Conservation (phyloP, 2,329 filamentous ascomycete genomes). For the Nigrospora sphaerica region DNA sequence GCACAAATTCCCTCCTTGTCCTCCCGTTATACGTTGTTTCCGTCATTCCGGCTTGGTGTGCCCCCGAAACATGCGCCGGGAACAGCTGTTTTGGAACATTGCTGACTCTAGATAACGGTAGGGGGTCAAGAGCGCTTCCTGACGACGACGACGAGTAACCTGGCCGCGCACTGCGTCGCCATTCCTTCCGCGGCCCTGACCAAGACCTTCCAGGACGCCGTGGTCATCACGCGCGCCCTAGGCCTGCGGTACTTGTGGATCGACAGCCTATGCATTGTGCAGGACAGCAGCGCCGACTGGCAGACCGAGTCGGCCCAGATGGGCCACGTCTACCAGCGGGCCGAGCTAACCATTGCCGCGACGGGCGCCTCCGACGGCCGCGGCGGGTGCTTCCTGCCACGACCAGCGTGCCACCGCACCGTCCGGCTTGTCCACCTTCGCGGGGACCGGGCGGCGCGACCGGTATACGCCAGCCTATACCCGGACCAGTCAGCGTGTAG, state of each 20-base stretch:
- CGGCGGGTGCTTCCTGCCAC: neutral
- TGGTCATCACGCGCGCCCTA: neutral
- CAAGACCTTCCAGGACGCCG: slow-evolving; percentile 2
- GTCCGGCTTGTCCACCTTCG: neutral
- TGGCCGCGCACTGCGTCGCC: neutral
- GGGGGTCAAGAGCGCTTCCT: neutral
- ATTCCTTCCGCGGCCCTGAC: neutral
- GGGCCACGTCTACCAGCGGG: slow-evolving; percentile 1
- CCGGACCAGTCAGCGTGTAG: neutral
- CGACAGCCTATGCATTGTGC: slow-evolving; percentile 4
- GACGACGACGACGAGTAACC: neutral
- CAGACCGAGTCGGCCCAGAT: neutral
- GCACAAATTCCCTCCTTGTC: no score
- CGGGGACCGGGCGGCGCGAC: neutral
- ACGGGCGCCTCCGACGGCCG: neutral
- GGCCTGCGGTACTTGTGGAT: slow-evolving; percentile 4
- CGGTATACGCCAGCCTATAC: neutral
- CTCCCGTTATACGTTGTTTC: no score
- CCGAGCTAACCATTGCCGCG: slow-evolving; percentile 1
- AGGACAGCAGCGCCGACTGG: slow-evolving; percentile 2
- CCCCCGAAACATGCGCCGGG: no score
- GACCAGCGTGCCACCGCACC: neutral
- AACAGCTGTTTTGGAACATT: no score
- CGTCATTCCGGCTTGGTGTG: no score
- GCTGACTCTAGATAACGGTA: no score